Conservation (phyloP, 1,284 basidiomycete genomes). For the Trametes polyzona region DNA sequence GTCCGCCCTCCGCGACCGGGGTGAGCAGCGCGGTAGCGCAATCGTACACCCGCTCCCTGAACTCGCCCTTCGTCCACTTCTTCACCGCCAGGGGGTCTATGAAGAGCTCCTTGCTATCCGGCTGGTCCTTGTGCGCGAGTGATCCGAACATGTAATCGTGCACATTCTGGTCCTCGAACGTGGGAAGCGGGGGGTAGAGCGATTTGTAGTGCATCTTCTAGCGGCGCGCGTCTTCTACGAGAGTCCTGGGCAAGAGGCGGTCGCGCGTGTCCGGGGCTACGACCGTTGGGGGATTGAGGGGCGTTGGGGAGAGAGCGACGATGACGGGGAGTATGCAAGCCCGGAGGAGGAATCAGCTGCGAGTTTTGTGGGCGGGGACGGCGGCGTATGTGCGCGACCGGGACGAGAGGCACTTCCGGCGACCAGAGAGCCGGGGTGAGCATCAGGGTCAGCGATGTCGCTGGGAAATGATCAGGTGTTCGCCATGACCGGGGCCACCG, state of each 20-base stretch:
- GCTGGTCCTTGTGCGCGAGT: slow-evolving; percentile 28
- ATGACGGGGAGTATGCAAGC: not conserved
- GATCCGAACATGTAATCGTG: slow-evolving; percentile 55
- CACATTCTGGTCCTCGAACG: slow-evolving; percentile 52
- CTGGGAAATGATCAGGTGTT: slow-evolving; percentile 10
- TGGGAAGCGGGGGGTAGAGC: slow-evolving; percentile 41
- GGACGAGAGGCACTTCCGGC: slow-evolving; percentile 13
- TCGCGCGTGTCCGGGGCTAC: too few species aligned
- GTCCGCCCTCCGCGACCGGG: slow-evolving; percentile 51
- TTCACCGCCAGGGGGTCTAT: slow-evolving; percentile 60
- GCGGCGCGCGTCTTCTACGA: not conserved
- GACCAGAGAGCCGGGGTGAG: slow-evolving; percentile 18
- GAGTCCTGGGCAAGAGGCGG: not conserved
- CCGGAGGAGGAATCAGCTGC: slow-evolving; percentile 3
- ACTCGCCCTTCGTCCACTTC: slow-evolving; percentile 49
- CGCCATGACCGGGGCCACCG: not conserved
- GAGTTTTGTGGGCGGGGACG: slow-evolving; percentile 12
- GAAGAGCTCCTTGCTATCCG: slow-evolving; percentile 58
- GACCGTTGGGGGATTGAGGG: too few species aligned
- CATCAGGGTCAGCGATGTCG: not conserved
- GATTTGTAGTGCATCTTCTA: slow-evolving; percentile 43
- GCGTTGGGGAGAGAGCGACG: not conserved
- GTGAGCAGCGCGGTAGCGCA: slow-evolving; percentile 60
- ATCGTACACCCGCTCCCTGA: slow-evolving; percentile 53
- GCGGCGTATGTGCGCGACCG: not conserved